phyloP scores from a whole-genome alignment of 202 grass and related monocot genomes.

The Saccharum hybrid region DNA sequence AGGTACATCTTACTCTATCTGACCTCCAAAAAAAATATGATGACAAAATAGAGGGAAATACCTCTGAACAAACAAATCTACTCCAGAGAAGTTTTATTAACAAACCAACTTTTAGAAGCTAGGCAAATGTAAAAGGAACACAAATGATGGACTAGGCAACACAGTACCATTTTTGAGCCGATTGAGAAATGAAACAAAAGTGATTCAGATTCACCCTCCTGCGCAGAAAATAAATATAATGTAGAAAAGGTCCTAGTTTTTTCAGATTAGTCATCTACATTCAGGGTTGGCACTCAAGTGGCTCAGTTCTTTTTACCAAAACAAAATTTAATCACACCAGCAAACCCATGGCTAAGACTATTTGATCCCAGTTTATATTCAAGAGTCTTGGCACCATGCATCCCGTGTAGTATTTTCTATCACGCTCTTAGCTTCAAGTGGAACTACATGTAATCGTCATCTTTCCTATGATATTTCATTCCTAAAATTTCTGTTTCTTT shows the following conservation, averaged over 20 bases:
- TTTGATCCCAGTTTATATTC: neutral
- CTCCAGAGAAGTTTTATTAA: conserved; percentile 10
- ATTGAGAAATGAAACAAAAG: neutral
- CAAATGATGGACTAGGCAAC: neutral
- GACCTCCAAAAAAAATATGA: neutral
- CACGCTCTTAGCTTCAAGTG: conserved; percentile 13
- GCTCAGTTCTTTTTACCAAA: conserved; percentile 16
- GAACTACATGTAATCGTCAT: conserved; percentile 4
- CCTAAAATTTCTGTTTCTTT: neutral
- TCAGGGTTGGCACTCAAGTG: conserved; percentile 24
- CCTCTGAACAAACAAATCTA: conserved; percentile 4
- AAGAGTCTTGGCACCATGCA: neutral
- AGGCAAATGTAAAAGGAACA: neutral
- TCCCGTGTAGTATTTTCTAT: neutral
- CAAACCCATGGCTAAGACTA: conserved; percentile 10
- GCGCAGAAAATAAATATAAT: neutral
- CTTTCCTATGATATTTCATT: neutral
- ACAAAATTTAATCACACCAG: conserved; percentile 28
- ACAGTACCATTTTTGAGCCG: neutral
- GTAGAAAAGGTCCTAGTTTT: neutral
- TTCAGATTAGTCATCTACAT: conserved; percentile 6
- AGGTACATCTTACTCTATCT: neutral
- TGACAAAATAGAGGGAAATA: neutral
- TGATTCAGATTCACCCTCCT: neutral
- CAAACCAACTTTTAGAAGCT: neutral